Conservation (phyloP, 2,329 filamentous ascomycete genomes). For the Cordyceps javanica region DNA sequence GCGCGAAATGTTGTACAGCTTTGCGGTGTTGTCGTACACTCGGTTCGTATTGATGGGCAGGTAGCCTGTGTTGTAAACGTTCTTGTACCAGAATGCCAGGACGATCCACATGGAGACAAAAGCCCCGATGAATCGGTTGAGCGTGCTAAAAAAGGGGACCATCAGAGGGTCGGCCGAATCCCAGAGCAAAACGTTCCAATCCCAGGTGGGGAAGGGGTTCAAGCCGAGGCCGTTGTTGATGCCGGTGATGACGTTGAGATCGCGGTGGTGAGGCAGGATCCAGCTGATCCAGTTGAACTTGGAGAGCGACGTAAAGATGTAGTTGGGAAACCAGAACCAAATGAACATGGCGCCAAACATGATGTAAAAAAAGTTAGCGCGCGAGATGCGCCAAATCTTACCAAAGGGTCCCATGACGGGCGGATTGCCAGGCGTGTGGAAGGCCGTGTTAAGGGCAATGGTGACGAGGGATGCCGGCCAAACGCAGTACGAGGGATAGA, state of each 20-base stretch:
- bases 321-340: slow-evolving; percentile 54
- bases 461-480: slow-evolving; percentile 53
- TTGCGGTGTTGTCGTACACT: slow-evolving; percentile 43
- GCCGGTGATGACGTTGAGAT: slow-evolving; percentile 37
- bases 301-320: slow-evolving; percentile 45
- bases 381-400: slow-evolving; percentile 39
- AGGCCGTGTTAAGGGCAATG: slow-evolving; percentile 47
- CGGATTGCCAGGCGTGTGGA: slow-evolving; percentile 40
- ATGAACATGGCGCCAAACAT: slow-evolving; percentile 48
- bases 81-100: slow-evolving; percentile 52
- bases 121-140: slow-evolving; percentile 55
- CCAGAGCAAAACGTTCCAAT: slow-evolving; percentile 42
- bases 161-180: slow-evolving; percentile 39
- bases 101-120: slow-evolving; percentile 50
- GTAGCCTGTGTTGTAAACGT: slow-evolving; percentile 51
- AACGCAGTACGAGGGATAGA: slow-evolving; percentile 49
- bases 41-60: slow-evolving; percentile 47
- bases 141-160: slow-evolving; percentile 51
- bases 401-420: slow-evolving; percentile 36
- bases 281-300: slow-evolving; percentile 53
- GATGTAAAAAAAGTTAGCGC: slow-evolving; percentile 45
- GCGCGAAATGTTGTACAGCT: slow-evolving; percentile 39
- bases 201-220: slow-evolving; percentile 41
- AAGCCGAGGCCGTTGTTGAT: slow-evolving; percentile 39
- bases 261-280: slow-evolving; percentile 43